A percentile compares a stretch with the other conserved stretches of the same genome.
These are phyloP conservation scores for Annona squamosa DNA, from an alignment of 164 flowering plant species.

Conservation along the genomic window DNA sequence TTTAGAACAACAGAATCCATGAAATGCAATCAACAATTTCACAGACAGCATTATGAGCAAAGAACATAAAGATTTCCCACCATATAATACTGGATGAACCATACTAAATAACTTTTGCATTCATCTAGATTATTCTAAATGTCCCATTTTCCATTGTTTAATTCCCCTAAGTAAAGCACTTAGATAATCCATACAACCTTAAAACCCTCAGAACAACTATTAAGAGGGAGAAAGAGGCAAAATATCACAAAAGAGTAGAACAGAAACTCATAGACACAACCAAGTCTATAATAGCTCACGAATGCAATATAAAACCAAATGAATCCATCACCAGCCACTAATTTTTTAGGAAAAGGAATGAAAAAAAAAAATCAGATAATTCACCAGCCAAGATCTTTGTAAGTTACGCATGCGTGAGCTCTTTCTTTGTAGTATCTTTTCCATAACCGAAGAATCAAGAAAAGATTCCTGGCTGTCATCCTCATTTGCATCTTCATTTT, in stretches of 20 bases:
- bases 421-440: constrained; percentile 87
- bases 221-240: not conserved
- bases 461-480: constrained; percentile 52
- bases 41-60: not conserved
- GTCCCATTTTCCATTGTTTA: too few relatives aligned
- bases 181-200: too few relatives aligned
- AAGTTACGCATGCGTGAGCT: constrained; percentile 83
- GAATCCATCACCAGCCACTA: not conserved
- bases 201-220: not conserved
- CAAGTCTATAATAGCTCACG: not conserved
- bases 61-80: too few relatives aligned
- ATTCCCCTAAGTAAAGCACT: too few relatives aligned
- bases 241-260: not conserved
- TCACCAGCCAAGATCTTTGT: constrained; percentile 83
- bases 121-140: too few relatives aligned
- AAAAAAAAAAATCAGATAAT: not conserved
- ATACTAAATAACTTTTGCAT: too few relatives aligned
- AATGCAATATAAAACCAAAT: not conserved
- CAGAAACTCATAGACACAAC: not conserved
- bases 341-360: not conserved
- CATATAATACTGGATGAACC: too few relatives aligned
- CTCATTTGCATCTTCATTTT: constrained; percentile 26
- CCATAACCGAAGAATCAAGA: constrained; percentile 85
- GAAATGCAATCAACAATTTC: not conserved
- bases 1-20: too few relatives aligned